Evolutionary conservation across 2,329 filamentous ascomycete genomes (phyloP).

Genomic region (Elsinoe batatas): DNA sequence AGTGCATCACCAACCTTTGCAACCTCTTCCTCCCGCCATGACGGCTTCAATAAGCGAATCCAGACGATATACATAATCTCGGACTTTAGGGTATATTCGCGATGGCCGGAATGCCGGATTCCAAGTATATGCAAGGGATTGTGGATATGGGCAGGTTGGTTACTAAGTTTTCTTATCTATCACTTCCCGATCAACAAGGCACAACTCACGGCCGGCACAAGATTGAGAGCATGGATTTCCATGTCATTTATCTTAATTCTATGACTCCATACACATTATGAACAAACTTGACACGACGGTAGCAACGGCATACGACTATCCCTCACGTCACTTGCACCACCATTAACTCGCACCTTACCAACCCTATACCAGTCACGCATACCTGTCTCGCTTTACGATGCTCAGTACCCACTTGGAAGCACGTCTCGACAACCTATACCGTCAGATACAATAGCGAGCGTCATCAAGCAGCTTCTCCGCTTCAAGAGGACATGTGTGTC

Average conservation of each 20-base stretch:
- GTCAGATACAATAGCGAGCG: slow-evolving; percentile 50
- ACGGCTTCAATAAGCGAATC: too few species aligned
- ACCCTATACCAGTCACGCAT: slow-evolving; percentile 71
- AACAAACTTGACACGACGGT: not conserved
- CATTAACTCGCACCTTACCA: slow-evolving; percentile 59
- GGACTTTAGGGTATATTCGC: too few species aligned
- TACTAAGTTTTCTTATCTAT: not conserved
- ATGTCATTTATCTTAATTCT: not conserved
- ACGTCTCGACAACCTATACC: slow-evolving; percentile 45
- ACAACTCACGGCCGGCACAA: not conserved
- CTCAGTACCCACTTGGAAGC: slow-evolving; percentile 40
- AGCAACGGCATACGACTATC: slow-evolving; percentile 93
- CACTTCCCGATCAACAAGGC: not conserved
- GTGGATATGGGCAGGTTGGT: slow-evolving; percentile 18
- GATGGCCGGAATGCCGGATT: not conserved
- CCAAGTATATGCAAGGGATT: slow-evolving; percentile 13
- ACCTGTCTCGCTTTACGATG: slow-evolving; percentile 79
- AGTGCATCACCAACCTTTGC: too few species aligned
- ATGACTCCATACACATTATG: not conserved
- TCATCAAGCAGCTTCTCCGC: slow-evolving; percentile 55
- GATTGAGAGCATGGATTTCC: too few species aligned
- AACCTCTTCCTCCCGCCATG: too few species aligned
- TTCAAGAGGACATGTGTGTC: slow-evolving; percentile 63
- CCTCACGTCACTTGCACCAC: slow-evolving; percentile 68
- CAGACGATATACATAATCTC: too few species aligned